Evolutionary conservation across 257 asterid genomes (phyloP).

Genomic region (Solanum ossicruentum): DNA sequence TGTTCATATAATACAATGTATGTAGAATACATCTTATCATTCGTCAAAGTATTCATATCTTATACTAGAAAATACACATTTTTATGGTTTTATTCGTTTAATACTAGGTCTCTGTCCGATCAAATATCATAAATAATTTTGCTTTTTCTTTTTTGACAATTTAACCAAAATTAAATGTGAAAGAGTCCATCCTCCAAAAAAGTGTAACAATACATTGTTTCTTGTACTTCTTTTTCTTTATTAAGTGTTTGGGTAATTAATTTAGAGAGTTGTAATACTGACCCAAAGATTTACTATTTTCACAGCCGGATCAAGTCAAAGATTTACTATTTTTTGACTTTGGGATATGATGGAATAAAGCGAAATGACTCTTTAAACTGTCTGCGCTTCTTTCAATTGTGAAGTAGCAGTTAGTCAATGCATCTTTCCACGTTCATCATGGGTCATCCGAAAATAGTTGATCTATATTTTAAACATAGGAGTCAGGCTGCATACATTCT

Average conservation of each 20-base stretch:
- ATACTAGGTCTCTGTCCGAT: not conserved
- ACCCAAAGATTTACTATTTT: too few species aligned
- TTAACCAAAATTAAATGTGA: not conserved
- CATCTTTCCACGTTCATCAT: too few species aligned
- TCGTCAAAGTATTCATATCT: not conserved
- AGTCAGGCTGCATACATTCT: too few species aligned
- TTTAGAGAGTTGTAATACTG: not conserved
- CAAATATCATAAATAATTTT: not conserved
- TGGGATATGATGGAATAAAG: too few species aligned
- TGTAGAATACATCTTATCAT: not conserved
- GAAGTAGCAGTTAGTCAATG: too few species aligned
- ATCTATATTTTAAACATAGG: too few species aligned
- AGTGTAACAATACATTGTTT: not conserved
- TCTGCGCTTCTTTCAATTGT: too few species aligned
- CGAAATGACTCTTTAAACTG: too few species aligned
- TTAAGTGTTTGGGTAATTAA: not conserved
- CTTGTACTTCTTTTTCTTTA: not conserved
- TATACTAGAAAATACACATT: not conserved
- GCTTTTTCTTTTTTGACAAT: not conserved
- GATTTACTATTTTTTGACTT: too few species aligned
- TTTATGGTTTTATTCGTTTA: not conserved
- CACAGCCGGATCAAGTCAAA: too few species aligned
- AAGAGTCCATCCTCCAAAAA: not conserved
- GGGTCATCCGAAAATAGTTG: too few species aligned
- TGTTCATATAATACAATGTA: too few species aligned